These are phyloP conservation scores for Penicillium carneum DNA, from an alignment of 2,329 filamentous ascomycete genomes.

Conservation along the genomic window DNA sequence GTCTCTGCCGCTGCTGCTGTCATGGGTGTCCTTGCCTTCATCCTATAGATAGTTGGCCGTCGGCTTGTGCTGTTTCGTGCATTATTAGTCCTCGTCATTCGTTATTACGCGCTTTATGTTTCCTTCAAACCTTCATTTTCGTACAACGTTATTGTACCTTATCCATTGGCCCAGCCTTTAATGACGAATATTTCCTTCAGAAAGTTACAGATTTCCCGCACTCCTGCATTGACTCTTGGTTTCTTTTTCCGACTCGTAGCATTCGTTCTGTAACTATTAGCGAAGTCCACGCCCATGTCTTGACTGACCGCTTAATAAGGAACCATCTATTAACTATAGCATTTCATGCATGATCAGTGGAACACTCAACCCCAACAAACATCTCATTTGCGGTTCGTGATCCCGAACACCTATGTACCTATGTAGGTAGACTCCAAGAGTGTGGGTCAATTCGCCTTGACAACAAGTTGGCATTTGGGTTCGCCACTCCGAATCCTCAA, in stretches of 20 bases:
- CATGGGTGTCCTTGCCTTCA: conserved; percentile 39
- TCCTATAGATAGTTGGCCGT: conserved; percentile 31
- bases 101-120: conserved; percentile 9
- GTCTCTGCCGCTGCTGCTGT: conserved; percentile 36
- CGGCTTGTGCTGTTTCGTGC: background rate
- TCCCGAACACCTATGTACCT: background rate
- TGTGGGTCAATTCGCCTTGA: background rate
- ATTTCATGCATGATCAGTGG: background rate
- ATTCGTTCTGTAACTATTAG: background rate
- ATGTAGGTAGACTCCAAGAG: background rate
- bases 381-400: background rate
- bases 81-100: conserved; percentile 22
- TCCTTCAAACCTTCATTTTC: conserved; percentile 4
- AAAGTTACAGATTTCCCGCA: background rate
- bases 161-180: conserved; percentile 16
- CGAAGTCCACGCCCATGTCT: accelerated
- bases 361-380: too few relatives aligned
- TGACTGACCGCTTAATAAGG: accelerated
- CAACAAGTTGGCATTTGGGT: background rate
- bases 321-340: background rate
- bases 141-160: conserved; percentile 17
- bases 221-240: accelerated
- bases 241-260: accelerated
- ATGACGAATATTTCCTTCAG: conserved; percentile 18
- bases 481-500: background rate